Base-by-base conservation (phyloP, 2,329 filamentous ascomycete genomes). In the Leptographium lundbergii region DNA sequence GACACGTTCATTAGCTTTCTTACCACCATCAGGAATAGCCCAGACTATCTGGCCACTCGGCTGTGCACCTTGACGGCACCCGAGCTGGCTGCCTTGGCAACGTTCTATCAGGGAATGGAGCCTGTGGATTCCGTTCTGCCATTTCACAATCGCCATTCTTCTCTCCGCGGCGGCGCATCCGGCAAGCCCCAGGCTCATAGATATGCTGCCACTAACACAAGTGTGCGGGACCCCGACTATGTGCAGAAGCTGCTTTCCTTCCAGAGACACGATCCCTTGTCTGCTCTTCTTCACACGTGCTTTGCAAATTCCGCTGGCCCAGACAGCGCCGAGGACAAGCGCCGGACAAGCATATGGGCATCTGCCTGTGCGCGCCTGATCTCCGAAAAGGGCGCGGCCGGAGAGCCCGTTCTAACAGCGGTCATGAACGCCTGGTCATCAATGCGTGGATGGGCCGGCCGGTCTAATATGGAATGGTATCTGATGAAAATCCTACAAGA, bases 401-500 rank as follows among this genome's bases (percentile, higher is more conserved):
- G 86, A 64, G 88, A 94, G 68, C 85, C 88, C 59, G 87, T 96
- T 59, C 79, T 96, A 60, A 86, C 89, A 63, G 86, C 88, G 54
- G 84, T 96, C 39, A 79, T 99, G 56, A 91, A 94, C 70, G 85
- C 89, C 59, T 97, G 91, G 88, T 85, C 89, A 57, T 80, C 84
- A 59, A 88, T 91, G 80, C 85, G 89, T 62, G 86, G 91, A 71
- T 97, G 92, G 91, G 88, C 89, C 48, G 90, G 90, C 60, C 91
- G 87, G 67, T 83, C 86, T 65, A 94, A 91, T 63, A 85, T 99
- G 77, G 91, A 96, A 73, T 88, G 90, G 73, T 97, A 92, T 70
- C 81, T 99, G 14, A 94, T 96, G 88, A 89, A 94, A 69, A 89
- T 95, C 61, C 81, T 99, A 36, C 89, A 96, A 72, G 88, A 95